Base-by-base conservation (phyloP, 2,329 filamentous ascomycete species). In the Stagonosporopsis tanaceti region DNA sequence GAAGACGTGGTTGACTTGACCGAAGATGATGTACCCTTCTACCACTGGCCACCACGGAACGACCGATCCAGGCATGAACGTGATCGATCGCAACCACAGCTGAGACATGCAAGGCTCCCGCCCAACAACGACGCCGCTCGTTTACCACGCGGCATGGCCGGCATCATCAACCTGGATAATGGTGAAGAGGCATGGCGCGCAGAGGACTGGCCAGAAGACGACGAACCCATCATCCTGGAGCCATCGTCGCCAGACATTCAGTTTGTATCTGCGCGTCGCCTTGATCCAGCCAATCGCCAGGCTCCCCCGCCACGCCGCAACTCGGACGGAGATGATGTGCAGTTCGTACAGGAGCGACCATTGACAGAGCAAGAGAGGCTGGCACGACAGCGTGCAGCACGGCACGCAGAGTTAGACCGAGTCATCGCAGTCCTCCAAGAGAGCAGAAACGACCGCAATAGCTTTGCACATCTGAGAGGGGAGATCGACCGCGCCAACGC, bases 221-320 rank as follows among this genome's bases (percentile, higher is more conserved):
- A 57, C 41, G 20, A 55, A 14, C 63, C 62, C 35, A 35, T 48
- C 15, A 37, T 50, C 41, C 63, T 68, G 11, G 62, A 61, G 27
- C 59, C 69, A 7, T 63, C 57, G 1, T 74, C 72, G 40, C 81
- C 82, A 2, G 83, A 85, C 47, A 78, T 86, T 7, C 76, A 84
- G 56, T 83, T 85, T 63, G 68, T 76, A n/a, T 74, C 72, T 2
- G 64, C 72, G 14, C 67, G 74, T 15, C 59, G 61, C 4, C 64
- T 76, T 8, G 63, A 67, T 11, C 65, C 65, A 9, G 58, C 55
- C 11, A 64, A 53, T 17, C 67, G 54, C 6, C 24, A 39, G 11
- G 42, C 40, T 4, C 35, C 58, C 2, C 37, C 40, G n/a, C 38
- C 51, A 24, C 40, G 28, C 37, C 41, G 50, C 14, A 61, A 60